Percentiles rank a stretch among this genome's conserved stretches.
phyloP scores from a whole-genome alignment of 2,329 filamentous ascomycete genomes.

The Dendrostoma leiphaemia region DNA sequence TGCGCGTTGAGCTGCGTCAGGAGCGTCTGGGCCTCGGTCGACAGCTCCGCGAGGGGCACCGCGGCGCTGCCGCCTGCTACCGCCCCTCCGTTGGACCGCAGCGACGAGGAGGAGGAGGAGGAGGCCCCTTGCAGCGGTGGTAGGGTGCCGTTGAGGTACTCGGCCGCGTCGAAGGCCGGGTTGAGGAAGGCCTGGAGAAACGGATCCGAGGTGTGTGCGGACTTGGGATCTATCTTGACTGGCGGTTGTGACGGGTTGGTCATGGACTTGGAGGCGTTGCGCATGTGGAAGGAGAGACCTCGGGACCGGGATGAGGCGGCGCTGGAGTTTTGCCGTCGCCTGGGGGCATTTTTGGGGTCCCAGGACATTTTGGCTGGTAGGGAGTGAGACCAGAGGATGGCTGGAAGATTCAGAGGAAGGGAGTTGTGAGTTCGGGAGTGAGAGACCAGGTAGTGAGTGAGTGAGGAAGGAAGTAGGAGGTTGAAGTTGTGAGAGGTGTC shows the following conservation, averaged over 20 bases:
- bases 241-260: neutral
- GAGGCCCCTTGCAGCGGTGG: slow-evolving; percentile 60
- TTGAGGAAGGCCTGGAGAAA: slow-evolving; percentile 73
- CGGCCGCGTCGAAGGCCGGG: slow-evolving; percentile 75
- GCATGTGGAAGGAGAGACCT: slow-evolving; percentile 38
- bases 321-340: slow-evolving; percentile 48
- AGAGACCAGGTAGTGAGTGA: neutral
- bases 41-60: slow-evolving; percentile 71
- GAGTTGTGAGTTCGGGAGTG: neutral
- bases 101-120: slow-evolving; percentile 23
- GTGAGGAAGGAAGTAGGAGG: neutral
- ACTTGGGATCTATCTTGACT: slow-evolving; percentile 44
- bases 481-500: neutral
- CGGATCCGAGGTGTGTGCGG: slow-evolving; percentile 67
- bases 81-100: slow-evolving; percentile 18
- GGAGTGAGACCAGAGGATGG: neutral
- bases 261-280: slow-evolving; percentile 33
- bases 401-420: neutral
- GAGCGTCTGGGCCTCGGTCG: slow-evolving; percentile 77
- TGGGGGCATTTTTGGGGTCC: slow-evolving; percentile 34
- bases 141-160: slow-evolving; percentile 79
- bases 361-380: slow-evolving; percentile 33
- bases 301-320: slow-evolving; percentile 33
- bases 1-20: slow-evolving; percentile 86
- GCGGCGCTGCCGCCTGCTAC: slow-evolving; percentile 31